These are phyloP conservation scores for Chytriomyces hyalinus DNA, from an alignment of 192 early-diverging fungal genomes.

Conservation along the genomic window DNA sequence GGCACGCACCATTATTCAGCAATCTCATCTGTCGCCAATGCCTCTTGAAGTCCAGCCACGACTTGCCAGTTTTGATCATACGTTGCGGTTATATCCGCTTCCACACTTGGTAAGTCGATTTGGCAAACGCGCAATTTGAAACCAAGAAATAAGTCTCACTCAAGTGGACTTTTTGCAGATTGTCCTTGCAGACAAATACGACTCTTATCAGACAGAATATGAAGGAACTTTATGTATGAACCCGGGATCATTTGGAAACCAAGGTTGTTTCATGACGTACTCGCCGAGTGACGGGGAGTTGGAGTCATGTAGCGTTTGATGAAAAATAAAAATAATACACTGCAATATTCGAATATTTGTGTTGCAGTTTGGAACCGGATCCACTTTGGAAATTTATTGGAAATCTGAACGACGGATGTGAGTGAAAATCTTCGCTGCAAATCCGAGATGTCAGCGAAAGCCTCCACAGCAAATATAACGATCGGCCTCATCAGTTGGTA, in stretches of 20 bases:
- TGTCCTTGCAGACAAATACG: conserved; percentile 84
- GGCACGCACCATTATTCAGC: conserved; percentile 80
- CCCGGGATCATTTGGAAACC: conserved; percentile 72
- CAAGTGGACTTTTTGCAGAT: conserved; percentile 51
- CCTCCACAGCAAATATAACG: no score
- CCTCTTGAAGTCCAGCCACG: conserved; percentile 77
- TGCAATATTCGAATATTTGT: no score
- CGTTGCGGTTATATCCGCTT: conserved; percentile 83
- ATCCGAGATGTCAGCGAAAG: no score
- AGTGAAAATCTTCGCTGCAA: no score
- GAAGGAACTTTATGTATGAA: conserved; percentile 81
- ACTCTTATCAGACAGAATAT: conserved; percentile 74
- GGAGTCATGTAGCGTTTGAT: conserved; percentile 21
- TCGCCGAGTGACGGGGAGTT: conserved; percentile 59
- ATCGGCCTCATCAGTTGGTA: no score
- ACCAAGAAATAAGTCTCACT: no score
- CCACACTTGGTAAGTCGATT: conserved; percentile 74
- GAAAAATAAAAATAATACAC: no score
- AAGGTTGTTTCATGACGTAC: conserved; percentile 75
- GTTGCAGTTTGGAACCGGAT: no score
- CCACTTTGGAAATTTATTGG: no score
- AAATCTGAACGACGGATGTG: no score
- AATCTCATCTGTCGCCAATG: conserved; percentile 84
- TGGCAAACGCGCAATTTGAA: no score
- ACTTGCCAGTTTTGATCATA: conserved; percentile 82